phyloP scores from a whole-genome alignment of 2,329 filamentous ascomycete genomes.

The Hymenoscyphus albidus region DNA sequence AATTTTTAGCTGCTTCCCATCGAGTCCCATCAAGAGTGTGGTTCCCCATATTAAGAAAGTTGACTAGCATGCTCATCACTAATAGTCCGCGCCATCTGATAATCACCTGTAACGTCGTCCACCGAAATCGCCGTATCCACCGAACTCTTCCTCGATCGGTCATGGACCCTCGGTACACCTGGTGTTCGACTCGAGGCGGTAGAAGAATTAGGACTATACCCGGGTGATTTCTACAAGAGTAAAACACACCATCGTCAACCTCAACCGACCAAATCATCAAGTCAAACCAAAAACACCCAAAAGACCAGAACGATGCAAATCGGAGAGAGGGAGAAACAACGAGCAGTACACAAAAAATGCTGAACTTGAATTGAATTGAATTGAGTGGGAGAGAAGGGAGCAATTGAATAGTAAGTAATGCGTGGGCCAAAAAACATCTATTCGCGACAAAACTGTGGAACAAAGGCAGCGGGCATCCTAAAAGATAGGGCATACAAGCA shows the following conservation, averaged over 20 bases:
- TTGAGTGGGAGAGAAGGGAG: slow-evolving; percentile 8
- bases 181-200: slow-evolving; percentile 8
- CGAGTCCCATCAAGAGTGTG: too few relatives aligned
- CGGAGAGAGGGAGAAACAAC: slow-evolving; percentile 4
- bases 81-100: slow-evolving; percentile 18
- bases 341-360: slow-evolving; percentile 12
- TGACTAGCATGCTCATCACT: slow-evolving; percentile 31
- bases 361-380: slow-evolving; percentile 12
- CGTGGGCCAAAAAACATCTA: slow-evolving; percentile 30
- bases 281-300: slow-evolving; percentile 7
- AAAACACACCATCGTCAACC: slow-evolving; percentile 7
- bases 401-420: slow-evolving; percentile 18
- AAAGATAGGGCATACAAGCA: slow-evolving; percentile 22
- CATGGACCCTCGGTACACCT: not conserved
- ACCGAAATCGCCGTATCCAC: slow-evolving; percentile 22
- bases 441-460: slow-evolving; percentile 24
- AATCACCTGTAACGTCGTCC: slow-evolving; percentile 16
- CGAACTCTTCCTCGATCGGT: slow-evolving; percentile 16
- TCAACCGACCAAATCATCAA: slow-evolving; percentile 19
- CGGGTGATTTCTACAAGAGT: slow-evolving; percentile 19
- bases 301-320: slow-evolving; percentile 9
- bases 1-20: too few relatives aligned
- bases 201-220: slow-evolving; percentile 14
- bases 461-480: slow-evolving; percentile 19
- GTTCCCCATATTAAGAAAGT: slow-evolving; percentile 24